Conservation (phyloP, 176 grass and related monocot genomes). For the Saccharum officinarum region DNA sequence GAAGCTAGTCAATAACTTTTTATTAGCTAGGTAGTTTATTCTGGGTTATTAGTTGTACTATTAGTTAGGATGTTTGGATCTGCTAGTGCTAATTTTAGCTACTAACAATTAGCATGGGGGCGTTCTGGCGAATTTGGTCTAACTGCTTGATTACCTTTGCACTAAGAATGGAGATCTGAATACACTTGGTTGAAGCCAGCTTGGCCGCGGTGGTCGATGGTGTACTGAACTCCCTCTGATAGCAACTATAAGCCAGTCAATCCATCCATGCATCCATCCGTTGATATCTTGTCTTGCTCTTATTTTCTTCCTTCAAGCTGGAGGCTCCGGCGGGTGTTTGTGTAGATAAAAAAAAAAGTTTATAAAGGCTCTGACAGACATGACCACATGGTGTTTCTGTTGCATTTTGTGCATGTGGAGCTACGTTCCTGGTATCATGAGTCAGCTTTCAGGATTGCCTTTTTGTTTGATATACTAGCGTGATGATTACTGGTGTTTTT, state of each 20-base stretch:
- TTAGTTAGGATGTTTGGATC: neutral
- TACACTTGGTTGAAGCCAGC: neutral
- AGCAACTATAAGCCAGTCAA: neutral
- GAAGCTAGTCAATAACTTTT: neutral
- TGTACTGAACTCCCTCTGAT: neutral
- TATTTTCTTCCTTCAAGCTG: neutral
- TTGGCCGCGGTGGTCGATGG: neutral
- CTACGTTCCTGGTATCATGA: neutral
- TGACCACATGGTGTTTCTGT: neutral
- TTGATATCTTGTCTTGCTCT: neutral
- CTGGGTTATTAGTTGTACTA: neutral
- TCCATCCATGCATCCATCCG: neutral
- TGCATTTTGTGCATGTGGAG: neutral
- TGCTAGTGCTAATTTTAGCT: neutral
- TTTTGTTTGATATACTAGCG: slow-evolving; percentile 4
- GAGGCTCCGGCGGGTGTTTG: neutral
- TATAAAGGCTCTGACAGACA: slow-evolving; percentile 8
- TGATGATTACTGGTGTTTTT: slow-evolving; percentile 33
- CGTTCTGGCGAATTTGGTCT: neutral
- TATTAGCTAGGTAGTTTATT: neutral
- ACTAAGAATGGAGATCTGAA: slow-evolving; percentile 33
- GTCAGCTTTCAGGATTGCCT: neutral
- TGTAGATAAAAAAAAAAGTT: neutral
- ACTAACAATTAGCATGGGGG: neutral
- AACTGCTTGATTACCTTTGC: neutral